Evolutionary conservation across 73 alveolate genomes (phyloP), one percentile per base, ranked within the genome.

Genomic region (Tetrahymena borealis): DNA sequence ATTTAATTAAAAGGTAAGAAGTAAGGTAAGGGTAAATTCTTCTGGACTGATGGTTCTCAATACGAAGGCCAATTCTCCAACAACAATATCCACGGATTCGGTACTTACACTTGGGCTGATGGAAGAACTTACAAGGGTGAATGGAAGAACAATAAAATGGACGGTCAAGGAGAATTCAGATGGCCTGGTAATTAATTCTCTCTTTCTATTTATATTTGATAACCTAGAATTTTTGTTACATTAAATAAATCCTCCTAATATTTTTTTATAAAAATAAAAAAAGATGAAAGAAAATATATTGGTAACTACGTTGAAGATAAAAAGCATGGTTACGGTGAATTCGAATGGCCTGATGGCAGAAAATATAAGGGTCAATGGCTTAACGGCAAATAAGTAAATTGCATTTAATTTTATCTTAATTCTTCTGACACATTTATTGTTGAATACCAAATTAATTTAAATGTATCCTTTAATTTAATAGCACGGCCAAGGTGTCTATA

Each of bases 401-500:
- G n/a, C 35, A 18, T 18, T 60, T 4, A 60, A 60, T 60, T 15
- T 20, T 7, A 10, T 60, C 28, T 4, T 24, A 60, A n/a, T n/a
- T n/a, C n/a, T n/a, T n/a, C n/a, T n/a, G n/a, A n/a, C n/a, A n/a
- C n/a, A n/a, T n/a, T n/a, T n/a, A n/a, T n/a, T n/a, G n/a, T n/a
- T n/a, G n/a, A n/a, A n/a, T n/a, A n/a, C n/a, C n/a, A n/a, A n/a
- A n/a, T n/a, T n/a, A n/a, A n/a, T n/a, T n/a, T n/a, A n/a, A n/a
- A n/a, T n/a, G n/a, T n/a, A n/a, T n/a, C n/a, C n/a, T n/a, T n/a
- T 20, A 93, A 95, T 90, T 95, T 92, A 96, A 85, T 94, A 96
- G 78, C 98, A 96, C 92, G 98, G 98, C 8, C 35, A 39, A 43
- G 98, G 98, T 31, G 79, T 94, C 38, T 96, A 96, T 94, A 94